Conservation (phyloP, 129 eudicot genomes). For the Escallonia herrerae region DNA sequence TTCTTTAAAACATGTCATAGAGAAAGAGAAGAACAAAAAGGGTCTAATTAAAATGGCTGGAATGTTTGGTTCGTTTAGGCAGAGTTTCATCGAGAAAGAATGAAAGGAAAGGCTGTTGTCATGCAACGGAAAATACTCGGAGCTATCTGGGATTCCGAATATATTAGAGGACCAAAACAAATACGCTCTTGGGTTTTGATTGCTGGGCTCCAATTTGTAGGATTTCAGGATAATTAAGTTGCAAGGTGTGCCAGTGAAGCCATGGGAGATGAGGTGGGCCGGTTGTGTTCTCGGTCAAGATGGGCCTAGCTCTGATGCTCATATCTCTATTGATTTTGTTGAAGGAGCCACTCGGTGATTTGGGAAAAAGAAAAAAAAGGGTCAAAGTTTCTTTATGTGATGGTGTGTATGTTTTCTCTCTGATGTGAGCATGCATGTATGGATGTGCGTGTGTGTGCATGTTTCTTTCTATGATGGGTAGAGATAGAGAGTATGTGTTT, state of each 20-base stretch:
- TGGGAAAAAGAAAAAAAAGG: constrained; percentile 1
- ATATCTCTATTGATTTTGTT: constrained; percentile 50
- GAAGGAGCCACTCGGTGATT: constrained; percentile 46
- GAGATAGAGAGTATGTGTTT: too few relatives aligned
- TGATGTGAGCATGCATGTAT: too few relatives aligned
- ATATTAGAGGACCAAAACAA: constrained; percentile 2
- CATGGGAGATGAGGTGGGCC: constrained; percentile 39
- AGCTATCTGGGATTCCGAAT: constrained; percentile 4
- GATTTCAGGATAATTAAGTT: constrained; percentile 11
- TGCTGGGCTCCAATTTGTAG: constrained; percentile 10
- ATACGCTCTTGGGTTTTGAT: constrained; percentile 8
- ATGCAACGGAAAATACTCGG: neutral
- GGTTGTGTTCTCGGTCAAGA: constrained; percentile 53
- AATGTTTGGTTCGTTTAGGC: constrained; percentile 17
- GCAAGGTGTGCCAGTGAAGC: constrained; percentile 20
- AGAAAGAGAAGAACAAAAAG: neutral
- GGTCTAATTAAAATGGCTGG: constrained; percentile 1
- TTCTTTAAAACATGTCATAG: neutral
- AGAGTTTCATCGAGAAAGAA: constrained; percentile 19
- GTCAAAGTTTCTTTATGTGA: too few relatives aligned
- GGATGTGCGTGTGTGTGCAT: too few relatives aligned
- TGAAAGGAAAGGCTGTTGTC: constrained; percentile 29
- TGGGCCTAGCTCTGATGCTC: constrained; percentile 52
- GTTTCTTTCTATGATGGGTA: too few relatives aligned
- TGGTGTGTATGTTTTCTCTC: too few relatives aligned